A percentile compares a stretch with the other conserved stretches of the same genome.
Conservation (phyloP, 441 rosid species). For the Erodium texanum region DNA sequence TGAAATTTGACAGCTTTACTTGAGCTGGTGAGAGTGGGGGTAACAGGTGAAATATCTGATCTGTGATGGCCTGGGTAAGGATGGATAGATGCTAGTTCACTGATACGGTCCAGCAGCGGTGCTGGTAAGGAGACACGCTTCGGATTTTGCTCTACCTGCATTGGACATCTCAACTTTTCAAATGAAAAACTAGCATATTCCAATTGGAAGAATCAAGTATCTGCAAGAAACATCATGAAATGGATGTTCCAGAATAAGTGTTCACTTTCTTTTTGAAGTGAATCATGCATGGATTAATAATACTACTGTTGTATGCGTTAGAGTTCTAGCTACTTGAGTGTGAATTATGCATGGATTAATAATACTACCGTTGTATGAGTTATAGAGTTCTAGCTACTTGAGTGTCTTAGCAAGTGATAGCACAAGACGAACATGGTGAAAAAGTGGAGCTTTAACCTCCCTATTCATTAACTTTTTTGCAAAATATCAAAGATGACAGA, state of each 20-base stretch:
- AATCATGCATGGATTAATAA: neutral
- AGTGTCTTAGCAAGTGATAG: too few relatives aligned
- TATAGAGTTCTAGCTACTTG: too few relatives aligned
- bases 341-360: neutral
- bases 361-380: too few relatives aligned
- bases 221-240: neutral
- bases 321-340: too few relatives aligned
- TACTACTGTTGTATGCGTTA: too few relatives aligned
- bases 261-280: neutral
- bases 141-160: slow-evolving; percentile 42
- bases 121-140: slow-evolving; percentile 45
- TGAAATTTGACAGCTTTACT: slow-evolving; percentile 19
- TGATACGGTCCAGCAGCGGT: slow-evolving; percentile 42
- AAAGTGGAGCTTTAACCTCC: too few relatives aligned
- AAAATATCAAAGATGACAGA: too few relatives aligned
- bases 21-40: slow-evolving; percentile 15
- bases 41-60: slow-evolving; percentile 14
- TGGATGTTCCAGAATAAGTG: neutral
- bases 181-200: neutral
- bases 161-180: slow-evolving; percentile 12
- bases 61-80: slow-evolving; percentile 47
- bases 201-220: neutral
- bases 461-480: too few relatives aligned
- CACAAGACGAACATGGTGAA: too few relatives aligned
- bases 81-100: slow-evolving; percentile 59